These are phyloP conservation scores for Rhodotorula paludigena DNA, from an alignment of 768 basidiomycete genomes.

Conservation along the genomic window DNA sequence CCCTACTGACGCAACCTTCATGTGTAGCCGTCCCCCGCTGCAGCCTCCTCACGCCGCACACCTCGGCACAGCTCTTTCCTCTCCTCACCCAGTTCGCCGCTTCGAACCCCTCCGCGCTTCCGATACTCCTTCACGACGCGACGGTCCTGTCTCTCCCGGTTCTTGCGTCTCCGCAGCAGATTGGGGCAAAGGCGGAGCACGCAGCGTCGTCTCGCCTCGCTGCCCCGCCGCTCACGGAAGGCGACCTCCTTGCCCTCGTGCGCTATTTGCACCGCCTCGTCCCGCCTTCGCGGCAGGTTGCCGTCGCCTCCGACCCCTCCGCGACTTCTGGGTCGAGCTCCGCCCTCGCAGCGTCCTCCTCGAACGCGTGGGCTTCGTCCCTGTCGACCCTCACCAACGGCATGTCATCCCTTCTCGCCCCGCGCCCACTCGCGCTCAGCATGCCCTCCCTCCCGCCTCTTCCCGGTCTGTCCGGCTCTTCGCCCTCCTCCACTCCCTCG, in stretches of 20 bases:
- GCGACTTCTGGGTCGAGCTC: not conserved
- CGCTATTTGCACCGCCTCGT: not conserved
- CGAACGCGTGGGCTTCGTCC: not conserved
- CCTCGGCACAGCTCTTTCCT: constrained; percentile 12
- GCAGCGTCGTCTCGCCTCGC: too few relatives aligned
- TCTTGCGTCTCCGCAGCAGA: not conserved
- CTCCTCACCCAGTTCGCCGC: constrained; percentile 32
- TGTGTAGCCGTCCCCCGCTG: constrained; percentile 6
- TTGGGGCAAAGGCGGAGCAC: not conserved
- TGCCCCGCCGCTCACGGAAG: constrained; percentile 6
- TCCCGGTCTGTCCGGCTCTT: not conserved
- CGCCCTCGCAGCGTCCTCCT: not conserved
- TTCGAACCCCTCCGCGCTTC: constrained; percentile 8
- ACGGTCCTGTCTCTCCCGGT: constrained; percentile 9
- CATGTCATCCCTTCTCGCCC: not conserved
- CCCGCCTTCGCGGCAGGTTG: not conserved
- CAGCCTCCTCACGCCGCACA: not conserved
- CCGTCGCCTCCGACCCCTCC: not conserved
- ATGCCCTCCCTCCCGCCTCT: not conserved
- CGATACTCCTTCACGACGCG: constrained; percentile 18
- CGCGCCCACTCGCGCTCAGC: not conserved
- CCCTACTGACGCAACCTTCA: too few relatives aligned
- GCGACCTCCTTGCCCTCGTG: constrained; percentile 20
- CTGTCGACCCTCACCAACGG: not conserved
- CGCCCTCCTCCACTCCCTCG: not conserved